Evolutionary conservation across 2,329 filamentous ascomycete genomes (phyloP).

Genomic region (Gnomoniopsis smithogilvyi): DNA sequence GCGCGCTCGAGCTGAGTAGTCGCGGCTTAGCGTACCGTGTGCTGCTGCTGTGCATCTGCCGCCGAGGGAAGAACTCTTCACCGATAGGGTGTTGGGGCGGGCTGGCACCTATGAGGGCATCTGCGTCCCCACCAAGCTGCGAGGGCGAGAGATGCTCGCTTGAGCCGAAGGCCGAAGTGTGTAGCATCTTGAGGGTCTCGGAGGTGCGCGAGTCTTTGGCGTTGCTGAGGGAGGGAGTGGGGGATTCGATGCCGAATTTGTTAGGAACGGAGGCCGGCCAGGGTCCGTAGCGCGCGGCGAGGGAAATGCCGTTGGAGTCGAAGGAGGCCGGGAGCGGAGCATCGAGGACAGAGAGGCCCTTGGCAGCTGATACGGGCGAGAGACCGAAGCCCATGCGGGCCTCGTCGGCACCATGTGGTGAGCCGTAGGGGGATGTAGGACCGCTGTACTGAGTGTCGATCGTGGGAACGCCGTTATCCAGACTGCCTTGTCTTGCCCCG

Average conservation of each 20-base stretch:
- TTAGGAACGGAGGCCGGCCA: conserved; percentile 91
- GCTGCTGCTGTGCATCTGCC: conserved; percentile 65
- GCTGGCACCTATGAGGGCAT: conserved; percentile 38
- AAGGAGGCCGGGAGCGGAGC: conserved; percentile 92
- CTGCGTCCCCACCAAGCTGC: conserved; percentile 30
- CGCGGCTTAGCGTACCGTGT: conserved; percentile 62
- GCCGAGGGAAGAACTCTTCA: conserved; percentile 66
- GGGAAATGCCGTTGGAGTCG: conserved; percentile 92
- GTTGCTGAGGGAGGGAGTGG: conserved; percentile 67
- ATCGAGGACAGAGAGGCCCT: conserved; percentile 82
- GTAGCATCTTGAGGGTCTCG: conserved; percentile 61
- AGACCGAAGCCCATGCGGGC: conserved; percentile 66
- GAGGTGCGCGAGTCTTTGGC: conserved; percentile 60
- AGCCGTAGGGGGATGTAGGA: conserved; percentile 67
- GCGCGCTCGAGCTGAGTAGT: conserved; percentile 65
- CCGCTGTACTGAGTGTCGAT: conserved; percentile 59
- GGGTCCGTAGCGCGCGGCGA: conserved; percentile 83
- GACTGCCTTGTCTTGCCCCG: conserved; percentile 45
- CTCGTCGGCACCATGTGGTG: conserved; percentile 70
- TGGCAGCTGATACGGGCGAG: conserved; percentile 68
- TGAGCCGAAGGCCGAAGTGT: conserved; percentile 65
- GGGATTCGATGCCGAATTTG: conserved; percentile 85
- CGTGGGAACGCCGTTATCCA: conserved; percentile 54
- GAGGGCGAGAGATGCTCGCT: conserved; percentile 49
- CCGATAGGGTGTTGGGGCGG: conserved; percentile 48